Evolutionary conservation across 352 stramenopile species (phyloP).

Genomic region (Phytophthora sp.): DNA sequence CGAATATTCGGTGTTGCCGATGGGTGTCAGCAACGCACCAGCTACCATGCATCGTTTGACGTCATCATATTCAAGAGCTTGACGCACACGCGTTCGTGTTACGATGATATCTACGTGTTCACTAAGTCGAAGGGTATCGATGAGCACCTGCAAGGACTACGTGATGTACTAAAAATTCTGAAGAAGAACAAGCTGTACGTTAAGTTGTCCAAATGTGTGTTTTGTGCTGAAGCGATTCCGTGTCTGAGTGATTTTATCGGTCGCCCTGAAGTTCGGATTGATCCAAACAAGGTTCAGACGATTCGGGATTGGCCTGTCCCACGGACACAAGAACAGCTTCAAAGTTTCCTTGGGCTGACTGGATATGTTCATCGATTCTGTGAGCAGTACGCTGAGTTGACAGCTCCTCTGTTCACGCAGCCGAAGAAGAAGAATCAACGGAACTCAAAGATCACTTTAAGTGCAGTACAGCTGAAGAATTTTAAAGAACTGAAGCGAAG

Average conservation of each 20-base stretch:
- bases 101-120: too few relatives aligned
- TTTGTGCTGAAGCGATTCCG: constrained; percentile 28
- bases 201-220: constrained; percentile 31
- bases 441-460: constrained; percentile 1
- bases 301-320: constrained; percentile 24
- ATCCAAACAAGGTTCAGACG: constrained; percentile 15
- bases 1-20: constrained; percentile 3
- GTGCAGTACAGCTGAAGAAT: too few relatives aligned
- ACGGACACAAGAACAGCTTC: constrained; percentile 7
- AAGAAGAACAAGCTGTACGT: constrained; percentile 12
- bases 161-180: not conserved
- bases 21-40: not conserved
- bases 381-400: constrained; percentile 10
- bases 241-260: constrained; percentile 27
- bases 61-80: too few relatives aligned
- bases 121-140: not conserved
- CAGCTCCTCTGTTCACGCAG: not conserved
- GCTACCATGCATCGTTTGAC: not conserved
- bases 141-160: not conserved
- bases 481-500: too few relatives aligned
- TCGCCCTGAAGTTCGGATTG: constrained; percentile 8
- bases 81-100: too few relatives aligned
- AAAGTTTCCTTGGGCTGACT: too few relatives aligned
- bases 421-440: not conserved
- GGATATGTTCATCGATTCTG: constrained; percentile 21